Base-by-base conservation (phyloP, 2,329 filamentous ascomycete species). In the Aspergillus thermomutatus region DNA sequence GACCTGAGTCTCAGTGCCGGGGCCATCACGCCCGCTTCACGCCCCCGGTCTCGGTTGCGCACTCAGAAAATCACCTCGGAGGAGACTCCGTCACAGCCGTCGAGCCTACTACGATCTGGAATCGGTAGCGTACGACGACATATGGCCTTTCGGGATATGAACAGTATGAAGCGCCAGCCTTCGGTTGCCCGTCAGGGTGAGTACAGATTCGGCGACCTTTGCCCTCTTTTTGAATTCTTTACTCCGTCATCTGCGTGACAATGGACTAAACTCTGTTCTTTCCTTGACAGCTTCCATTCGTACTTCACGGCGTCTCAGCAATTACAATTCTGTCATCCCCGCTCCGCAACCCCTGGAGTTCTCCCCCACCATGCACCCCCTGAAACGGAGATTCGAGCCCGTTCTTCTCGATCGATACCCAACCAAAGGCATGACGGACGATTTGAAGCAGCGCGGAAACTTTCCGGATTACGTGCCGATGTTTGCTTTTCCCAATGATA, bases 401-500 rank as follows among this genome's bases (percentile, higher is more conserved):
- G 92, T 96, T n/a, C 80, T 99, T 23, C 84, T 99, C 28, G 94
- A 99, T 74, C 85, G 92, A 72, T 97, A 97, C 67, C 94, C 94
- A 7, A 88, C 91, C 17, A 91, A 91, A 71, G 84, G 86, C 62
- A 89, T 91, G 69, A 81, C 86, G 23, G 92, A 96, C 57, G 92
- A 97, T 65, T 75, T 89, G 52, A 85, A 90, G 64, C 83, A 89
- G 67, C 84, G 94, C 68, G 92, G 91, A 53, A 87, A 84, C 56
- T 97, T 99, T 69, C 94, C 94, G 0, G 94, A 99, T 71, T 99
- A 97, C 68, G 91, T 99, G 19, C 94, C 94, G 55, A 97, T 99
- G 94, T 99, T 99, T 75, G 92, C 94, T 53, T 99, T 97, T 68
- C 94, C 94, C 48, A 97, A 97, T 74, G 94, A 99, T 73, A 94